Evolutionary conservation across 345 rosid genomes (phyloP).

Genomic region (Salix suchowensis): DNA sequence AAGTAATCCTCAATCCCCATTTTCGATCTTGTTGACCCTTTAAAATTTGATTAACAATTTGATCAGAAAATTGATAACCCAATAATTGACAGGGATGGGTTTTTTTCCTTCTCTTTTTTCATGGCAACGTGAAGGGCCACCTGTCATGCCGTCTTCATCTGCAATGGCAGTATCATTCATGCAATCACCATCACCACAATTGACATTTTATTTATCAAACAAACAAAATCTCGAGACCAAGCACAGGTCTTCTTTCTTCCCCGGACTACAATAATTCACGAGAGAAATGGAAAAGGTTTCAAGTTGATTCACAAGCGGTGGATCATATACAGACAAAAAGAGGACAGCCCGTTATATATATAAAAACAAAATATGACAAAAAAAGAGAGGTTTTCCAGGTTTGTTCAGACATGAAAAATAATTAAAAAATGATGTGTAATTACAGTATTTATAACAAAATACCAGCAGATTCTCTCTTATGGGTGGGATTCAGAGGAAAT

Average conservation of each 20-base stretch:
- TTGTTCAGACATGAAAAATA: slow-evolving; percentile 18
- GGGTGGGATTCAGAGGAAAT: slow-evolving; percentile 7
- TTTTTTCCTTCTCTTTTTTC: background rate
- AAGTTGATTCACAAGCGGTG: slow-evolving; percentile 11
- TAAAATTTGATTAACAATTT: background rate
- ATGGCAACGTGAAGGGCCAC: background rate
- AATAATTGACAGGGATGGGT: background rate
- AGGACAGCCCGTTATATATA: slow-evolving; percentile 9
- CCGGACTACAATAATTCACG: background rate
- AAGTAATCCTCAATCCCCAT: too few species aligned
- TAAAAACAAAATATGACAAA: background rate
- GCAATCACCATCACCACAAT: background rate
- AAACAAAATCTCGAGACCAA: background rate
- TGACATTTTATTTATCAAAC: background rate
- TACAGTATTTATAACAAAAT: slow-evolving; percentile 42
- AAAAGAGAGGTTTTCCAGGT: background rate
- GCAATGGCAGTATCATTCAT: background rate
- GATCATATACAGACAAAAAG: background rate
- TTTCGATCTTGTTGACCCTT: too few species aligned
- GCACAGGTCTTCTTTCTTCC: background rate
- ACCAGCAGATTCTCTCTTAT: slow-evolving; percentile 19
- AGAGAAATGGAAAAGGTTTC: background rate
- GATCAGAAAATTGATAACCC: background rate
- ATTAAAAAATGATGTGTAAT: slow-evolving; percentile 40
- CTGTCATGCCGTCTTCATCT: background rate